A percentile compares a stretch with the other conserved stretches of the same genome.
phyloP scores from a whole-genome alignment of 2,329 filamentous ascomycete species.

The Cercospora canescens region DNA sequence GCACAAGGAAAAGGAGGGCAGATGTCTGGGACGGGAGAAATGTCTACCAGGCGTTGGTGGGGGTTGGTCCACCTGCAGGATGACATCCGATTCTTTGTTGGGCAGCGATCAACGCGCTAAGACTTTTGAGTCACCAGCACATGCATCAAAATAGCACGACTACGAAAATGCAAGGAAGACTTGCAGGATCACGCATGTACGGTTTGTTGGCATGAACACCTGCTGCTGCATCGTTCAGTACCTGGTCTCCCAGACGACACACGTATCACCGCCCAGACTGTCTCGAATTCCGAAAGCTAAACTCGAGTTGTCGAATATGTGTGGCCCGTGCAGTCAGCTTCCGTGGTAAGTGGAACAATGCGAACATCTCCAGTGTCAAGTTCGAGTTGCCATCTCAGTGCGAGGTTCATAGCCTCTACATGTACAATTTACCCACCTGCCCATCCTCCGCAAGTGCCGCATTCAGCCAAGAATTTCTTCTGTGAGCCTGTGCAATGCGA shows the following conservation, averaged over 20 bases:
- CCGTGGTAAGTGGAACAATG: background rate
- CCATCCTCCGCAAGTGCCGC: background rate
- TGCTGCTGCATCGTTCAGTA: background rate
- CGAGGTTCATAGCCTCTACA: no score
- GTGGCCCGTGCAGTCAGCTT: background rate
- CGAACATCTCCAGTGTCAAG: no score
- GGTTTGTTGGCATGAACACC: background rate
- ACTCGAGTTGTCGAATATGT: background rate
- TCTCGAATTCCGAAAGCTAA: background rate
- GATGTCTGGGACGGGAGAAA: conserved; percentile 2
- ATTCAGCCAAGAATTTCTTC: background rate
- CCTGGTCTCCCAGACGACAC: background rate
- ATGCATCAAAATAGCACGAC: conserved; percentile 1
- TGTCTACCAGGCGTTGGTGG: conserved; percentile 1
- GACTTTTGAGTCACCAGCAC: conserved; percentile 3
- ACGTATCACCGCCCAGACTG: background rate
- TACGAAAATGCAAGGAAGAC: background rate
- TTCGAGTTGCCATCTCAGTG: no score
- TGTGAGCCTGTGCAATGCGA: conserved; percentile 13
- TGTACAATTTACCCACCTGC: no score
- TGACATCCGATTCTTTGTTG: conserved; percentile 5
- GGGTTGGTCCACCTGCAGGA: background rate
- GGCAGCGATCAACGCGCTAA: conserved; percentile 4
- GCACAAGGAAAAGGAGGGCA: background rate
- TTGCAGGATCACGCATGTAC: background rate